A percentile compares a stretch with the other conserved stretches of the same genome.
These are phyloP conservation scores for Eimeria praecox DNA, from an alignment of 169 alveolate species.

Conservation along the genomic window DNA sequence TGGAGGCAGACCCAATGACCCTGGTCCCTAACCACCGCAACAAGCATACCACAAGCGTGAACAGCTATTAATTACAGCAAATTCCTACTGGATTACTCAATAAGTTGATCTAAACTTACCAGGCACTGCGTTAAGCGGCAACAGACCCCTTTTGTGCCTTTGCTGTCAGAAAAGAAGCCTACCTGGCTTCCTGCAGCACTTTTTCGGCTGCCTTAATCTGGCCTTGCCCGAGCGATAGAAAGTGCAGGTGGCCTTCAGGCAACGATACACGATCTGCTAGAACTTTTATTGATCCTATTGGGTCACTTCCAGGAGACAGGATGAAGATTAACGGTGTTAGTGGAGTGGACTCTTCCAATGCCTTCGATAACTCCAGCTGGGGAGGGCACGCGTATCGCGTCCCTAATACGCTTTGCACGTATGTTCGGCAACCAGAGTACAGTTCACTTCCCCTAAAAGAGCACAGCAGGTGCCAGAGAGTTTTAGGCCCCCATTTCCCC, in stretches of 20 bases:
- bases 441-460: constrained; percentile 60
- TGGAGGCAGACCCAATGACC: constrained; percentile 91
- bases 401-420: constrained; percentile 89
- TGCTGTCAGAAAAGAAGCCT: constrained; percentile 39
- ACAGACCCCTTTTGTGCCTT: neutral
- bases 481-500: neutral
- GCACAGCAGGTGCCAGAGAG: neutral
- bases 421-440: constrained; percentile 31
- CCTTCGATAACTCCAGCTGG: constrained; percentile 93
- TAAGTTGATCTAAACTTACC: neutral
- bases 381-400: constrained; percentile 93
- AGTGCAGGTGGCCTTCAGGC: constrained; percentile 84
- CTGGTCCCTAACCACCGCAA: constrained; percentile 49
- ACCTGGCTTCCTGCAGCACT: constrained; percentile 90
- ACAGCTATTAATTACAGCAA: neutral
- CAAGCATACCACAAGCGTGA: neutral
- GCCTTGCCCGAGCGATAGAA: constrained; percentile 96
- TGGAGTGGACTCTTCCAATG: constrained; percentile 91
- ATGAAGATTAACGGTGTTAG: constrained; percentile 95
- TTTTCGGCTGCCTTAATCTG: constrained; percentile 95
- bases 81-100: neutral
- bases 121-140: neutral
- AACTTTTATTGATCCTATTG: constrained; percentile 91
- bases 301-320: constrained; percentile 97
- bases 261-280: constrained; percentile 87